These are phyloP conservation scores for Spirogloea muscicola DNA, from an alignment of 139 green algal genomes.

Conservation along the genomic window DNA sequence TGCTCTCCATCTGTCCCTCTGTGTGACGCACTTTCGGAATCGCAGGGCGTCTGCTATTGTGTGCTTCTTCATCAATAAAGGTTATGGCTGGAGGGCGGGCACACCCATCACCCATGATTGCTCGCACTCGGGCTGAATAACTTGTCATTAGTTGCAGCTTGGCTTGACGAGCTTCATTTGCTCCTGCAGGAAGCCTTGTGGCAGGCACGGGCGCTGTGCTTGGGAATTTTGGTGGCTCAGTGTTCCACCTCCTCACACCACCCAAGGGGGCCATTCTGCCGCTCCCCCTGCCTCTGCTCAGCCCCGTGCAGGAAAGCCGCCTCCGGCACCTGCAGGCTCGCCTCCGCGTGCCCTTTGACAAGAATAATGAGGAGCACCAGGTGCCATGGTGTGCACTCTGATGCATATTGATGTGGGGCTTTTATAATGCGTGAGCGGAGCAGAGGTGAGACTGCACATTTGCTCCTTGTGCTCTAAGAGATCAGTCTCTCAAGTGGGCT, in stretches of 20 bases:
- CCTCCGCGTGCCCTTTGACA: conserved; percentile 10
- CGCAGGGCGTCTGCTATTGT: too few relatives aligned
- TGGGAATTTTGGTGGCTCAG: conserved; percentile 2
- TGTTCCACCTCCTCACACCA: background rate
- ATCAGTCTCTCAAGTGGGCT: conserved; percentile 2
- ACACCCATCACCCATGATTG: background rate
- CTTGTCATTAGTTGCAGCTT: too few relatives aligned
- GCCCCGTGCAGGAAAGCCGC: background rate
- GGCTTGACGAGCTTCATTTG: background rate
- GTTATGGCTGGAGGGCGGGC: too few relatives aligned
- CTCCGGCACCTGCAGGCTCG: background rate
- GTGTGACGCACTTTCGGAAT: too few relatives aligned
- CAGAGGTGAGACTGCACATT: background rate
- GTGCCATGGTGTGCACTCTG: background rate
- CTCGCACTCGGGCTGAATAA: background rate
- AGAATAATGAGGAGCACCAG: conserved; percentile 8
- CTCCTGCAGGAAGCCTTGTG: background rate
- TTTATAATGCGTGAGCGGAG: background rate
- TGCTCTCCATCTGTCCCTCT: too few relatives aligned
- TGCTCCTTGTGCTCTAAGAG: background rate
- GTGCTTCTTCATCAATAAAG: too few relatives aligned
- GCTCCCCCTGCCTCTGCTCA: background rate
- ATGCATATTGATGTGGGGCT: background rate
- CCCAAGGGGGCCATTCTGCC: background rate
- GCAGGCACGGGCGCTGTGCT: background rate